Evolutionary conservation across 148 eudicot species (phyloP), one percentile per base, ranked within the genome.

Genomic region (Amaranthus palmeri): DNA sequence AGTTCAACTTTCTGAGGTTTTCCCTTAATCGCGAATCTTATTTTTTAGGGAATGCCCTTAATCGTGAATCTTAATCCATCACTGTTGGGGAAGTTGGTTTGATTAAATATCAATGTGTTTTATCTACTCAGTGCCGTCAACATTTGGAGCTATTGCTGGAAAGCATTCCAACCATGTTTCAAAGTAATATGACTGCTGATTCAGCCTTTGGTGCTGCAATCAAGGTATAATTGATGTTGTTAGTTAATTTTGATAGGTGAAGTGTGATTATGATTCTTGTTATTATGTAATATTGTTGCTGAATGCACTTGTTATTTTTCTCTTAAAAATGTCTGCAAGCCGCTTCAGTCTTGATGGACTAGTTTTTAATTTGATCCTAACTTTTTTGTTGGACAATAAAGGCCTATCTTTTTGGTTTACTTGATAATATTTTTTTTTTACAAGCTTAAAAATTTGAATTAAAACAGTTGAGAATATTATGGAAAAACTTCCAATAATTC

Each of bases 131-230:
- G 98, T 89, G 98, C 74, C 92, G 91, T 54, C 86, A 89, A 72
- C 96, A 93, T 79, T 71, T 93, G 58, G 98, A 89, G 86, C 76
- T 89, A 54, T 78, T 93, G 86, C 85, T 93, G 79, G 98, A 93
- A 65, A 91, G 68, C 80, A 93, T 93, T 78, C 98, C 98, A 76
- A 80, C 85, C 69, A 91, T 93, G 98, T 93, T 93, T 74, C 87
- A 91, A 84, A 88, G 75, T 78, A 93, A 87, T 81, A 89, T 78
- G 82, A 87, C 78, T 60, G 90, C 97, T 68, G 97, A 93, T 85
- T 93, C 98, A 18, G 97, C 97, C 47, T 88, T 91, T 78, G 97
- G 97, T 73, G 98, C 98, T 60, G 96, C 97, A 65, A 82, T 89
- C 71, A 93, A 93, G 97, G 98, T 93, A 79, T 72, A 71, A 66